Conservation (phyloP, 1,284 basidiomycete genomes). For the Leccinum subatratum region DNA sequence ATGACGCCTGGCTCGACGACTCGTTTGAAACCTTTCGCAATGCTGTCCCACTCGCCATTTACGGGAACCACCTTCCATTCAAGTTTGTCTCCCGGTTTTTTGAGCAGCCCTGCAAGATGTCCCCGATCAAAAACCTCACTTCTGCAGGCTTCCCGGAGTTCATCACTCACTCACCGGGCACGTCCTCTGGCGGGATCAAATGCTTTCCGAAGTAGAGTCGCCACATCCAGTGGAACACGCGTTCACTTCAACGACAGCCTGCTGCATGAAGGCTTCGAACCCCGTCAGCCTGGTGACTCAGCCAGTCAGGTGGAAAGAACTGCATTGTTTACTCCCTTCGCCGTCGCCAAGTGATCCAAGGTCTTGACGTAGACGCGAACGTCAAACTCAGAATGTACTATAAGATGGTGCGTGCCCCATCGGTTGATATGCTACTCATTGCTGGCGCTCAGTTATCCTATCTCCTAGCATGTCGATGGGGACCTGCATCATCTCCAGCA, state of each 20-base stretch:
- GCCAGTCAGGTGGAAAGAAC: slow-evolving; percentile 16
- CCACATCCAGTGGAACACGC: slow-evolving; percentile 23
- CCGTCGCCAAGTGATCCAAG: slow-evolving; percentile 16
- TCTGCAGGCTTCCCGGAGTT: slow-evolving; percentile 23
- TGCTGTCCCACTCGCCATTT: slow-evolving; percentile 18
- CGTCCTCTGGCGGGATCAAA: slow-evolving; percentile 21
- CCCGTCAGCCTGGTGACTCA: too few species aligned
- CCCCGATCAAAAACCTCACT: slow-evolving; percentile 24
- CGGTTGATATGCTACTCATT: not conserved
- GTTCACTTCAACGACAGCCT: slow-evolving; percentile 16
- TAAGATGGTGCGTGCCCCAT: slow-evolving; percentile 17
- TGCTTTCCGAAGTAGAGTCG: slow-evolving; percentile 24
- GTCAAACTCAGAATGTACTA: slow-evolving; percentile 15
- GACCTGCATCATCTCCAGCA: slow-evolving; percentile 15
- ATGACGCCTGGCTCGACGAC: not conserved
- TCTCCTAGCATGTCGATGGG: slow-evolving; percentile 12
- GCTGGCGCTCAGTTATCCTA: slow-evolving; percentile 3
- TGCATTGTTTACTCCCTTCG: slow-evolving; percentile 24
- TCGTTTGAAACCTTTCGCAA: slow-evolving; percentile 18
- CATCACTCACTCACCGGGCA: slow-evolving; percentile 23
- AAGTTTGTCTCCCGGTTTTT: slow-evolving; percentile 21
- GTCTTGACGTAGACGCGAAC: slow-evolving; percentile 13
- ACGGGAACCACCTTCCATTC: slow-evolving; percentile 24
- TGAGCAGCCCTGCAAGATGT: slow-evolving; percentile 19
- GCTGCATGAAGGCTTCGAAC: slow-evolving; percentile 17